Base-by-base conservation (phyloP, 1,139 yeast species). In the Suhomyces maxii region DNA sequence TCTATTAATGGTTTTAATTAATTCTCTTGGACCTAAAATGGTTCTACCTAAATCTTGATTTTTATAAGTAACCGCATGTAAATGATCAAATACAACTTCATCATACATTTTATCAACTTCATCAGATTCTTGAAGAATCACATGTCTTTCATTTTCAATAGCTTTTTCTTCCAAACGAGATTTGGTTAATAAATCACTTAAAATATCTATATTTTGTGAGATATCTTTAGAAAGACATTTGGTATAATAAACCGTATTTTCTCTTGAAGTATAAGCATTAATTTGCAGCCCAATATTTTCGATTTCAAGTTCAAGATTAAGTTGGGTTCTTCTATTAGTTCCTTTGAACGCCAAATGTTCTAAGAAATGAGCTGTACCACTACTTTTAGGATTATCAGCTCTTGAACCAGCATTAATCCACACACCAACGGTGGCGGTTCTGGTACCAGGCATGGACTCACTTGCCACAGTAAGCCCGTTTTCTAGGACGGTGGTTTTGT, bases 331-430 rank as follows among this genome's bases (percentile, higher is more conserved):
- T 52, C 76, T 78, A 46, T 78, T 69, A 12, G 99, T 93, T 32
- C 99, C 99, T 69, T 93, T 93, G 73, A 93, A 93, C 3, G 98
- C 96, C 59, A 93, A 75, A 68, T 93, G 99, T 67, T 93, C 99
- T 48, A 93, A 73, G 63, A 93, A 93, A 69, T 93, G 99, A 0
- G 99, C 99, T 10, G 98, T 91, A 39, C 99, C 99, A 48, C 82
- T 77, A 58, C 90, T 89, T 62, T 79, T 80, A 42, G 84, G 82
- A 60, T 84, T 86, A 68, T 93, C 99, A 2, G 98, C 98, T 52
- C 99, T 79, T 2, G 98, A 91, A 1, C 99, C 99, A 39, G 99
- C 97, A 67, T 95, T 97, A 54, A 93, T 91, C 90, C 91, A 86
- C 40, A 93, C 93, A 2, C 98, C 99, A 10, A 95, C 97, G 2